Evolutionary conservation across 345 rosid genomes (phyloP).

Genomic region (Eucalyptus rudis): DNA sequence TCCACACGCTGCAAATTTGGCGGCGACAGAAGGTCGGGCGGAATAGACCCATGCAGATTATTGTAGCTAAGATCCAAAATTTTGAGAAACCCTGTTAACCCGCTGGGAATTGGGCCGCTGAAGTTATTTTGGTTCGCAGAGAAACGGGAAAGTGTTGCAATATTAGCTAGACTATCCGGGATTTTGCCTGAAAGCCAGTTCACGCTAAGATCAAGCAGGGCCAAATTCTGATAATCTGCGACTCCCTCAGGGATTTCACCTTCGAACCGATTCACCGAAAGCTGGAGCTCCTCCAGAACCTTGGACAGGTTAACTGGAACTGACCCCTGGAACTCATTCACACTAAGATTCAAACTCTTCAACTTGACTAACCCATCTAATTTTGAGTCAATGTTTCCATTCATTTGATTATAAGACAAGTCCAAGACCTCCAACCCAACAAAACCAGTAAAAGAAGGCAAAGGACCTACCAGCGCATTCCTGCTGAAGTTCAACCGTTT

Average conservation of each 20-base stretch:
- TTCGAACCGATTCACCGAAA: constrained; percentile 12
- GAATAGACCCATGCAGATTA: constrained; percentile 26
- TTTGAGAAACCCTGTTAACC: constrained; percentile 23
- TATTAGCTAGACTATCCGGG: constrained; percentile 27
- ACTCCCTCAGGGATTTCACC: constrained; percentile 36
- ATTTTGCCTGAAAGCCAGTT: constrained; percentile 36
- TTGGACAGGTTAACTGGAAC: constrained; percentile 31
- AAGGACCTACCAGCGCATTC: constrained; percentile 23
- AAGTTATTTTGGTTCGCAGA: constrained; percentile 49
- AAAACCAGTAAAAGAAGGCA: constrained; percentile 38
- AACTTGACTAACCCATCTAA: constrained; percentile 39
- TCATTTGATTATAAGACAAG: constrained; percentile 28
- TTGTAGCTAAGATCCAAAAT: constrained; percentile 61
- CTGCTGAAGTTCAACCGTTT: constrained; percentile 40
- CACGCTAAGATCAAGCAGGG: constrained; percentile 31
- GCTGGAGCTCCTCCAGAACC: constrained; percentile 26
- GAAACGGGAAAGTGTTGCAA: constrained; percentile 34
- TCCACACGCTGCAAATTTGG: constrained; percentile 30
- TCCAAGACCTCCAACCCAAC: constrained; percentile 41
- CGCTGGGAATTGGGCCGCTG: constrained; percentile 30
- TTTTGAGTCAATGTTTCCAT: constrained; percentile 16
- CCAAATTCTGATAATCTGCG: constrained; percentile 17
- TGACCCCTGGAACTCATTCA: constrained; percentile 17
- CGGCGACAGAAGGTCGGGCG: constrained; percentile 22
- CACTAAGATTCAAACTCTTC: constrained; percentile 32